These are phyloP conservation scores for Corniculantispora saksenae DNA, from an alignment of 2,329 filamentous ascomycete genomes.

Conservation along the genomic window DNA sequence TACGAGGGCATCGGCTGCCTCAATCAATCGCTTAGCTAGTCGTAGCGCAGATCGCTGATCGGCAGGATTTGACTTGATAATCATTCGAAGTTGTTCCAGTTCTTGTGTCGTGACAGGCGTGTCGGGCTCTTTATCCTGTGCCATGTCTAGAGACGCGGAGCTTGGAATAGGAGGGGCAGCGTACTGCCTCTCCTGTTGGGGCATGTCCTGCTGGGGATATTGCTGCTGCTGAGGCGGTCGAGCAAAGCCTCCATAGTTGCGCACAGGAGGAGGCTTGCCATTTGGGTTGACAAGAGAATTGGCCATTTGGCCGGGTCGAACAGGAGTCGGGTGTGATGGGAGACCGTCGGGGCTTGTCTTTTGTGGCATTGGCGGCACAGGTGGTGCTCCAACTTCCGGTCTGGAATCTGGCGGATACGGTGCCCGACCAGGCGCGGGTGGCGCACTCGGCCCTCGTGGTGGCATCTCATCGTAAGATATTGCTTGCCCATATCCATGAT, in stretches of 20 bases:
- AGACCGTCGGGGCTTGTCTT: conserved; percentile 46
- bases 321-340: conserved; percentile 62
- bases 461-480: conserved; percentile 31
- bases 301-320: conserved; percentile 63
- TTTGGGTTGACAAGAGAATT: conserved; percentile 58
- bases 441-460: conserved; percentile 34
- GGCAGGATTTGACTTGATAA: conserved; percentile 68
- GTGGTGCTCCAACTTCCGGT: conserved; percentile 29
- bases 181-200: conserved; percentile 34
- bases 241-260: conserved; percentile 54
- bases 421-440: conserved; percentile 28
- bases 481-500: conserved; percentile 28
- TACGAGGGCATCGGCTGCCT: conserved; percentile 78
- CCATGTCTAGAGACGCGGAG: conserved; percentile 19
- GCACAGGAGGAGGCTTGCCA: conserved; percentile 59
- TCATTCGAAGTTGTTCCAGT: conserved; percentile 71
- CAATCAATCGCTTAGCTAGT: conserved; percentile 80
- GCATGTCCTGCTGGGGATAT: conserved; percentile 27
- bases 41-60: conserved; percentile 72
- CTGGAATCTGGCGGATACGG: conserved; percentile 27
- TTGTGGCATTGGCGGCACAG: conserved; percentile 21
- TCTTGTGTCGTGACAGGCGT: conserved; percentile 72
- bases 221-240: conserved; percentile 35
- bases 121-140: conserved; percentile 13
- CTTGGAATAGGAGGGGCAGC: conserved; percentile 16